phyloP scores from a whole-genome alignment of 768 basidiomycete genomes.

The Postia placenta region DNA sequence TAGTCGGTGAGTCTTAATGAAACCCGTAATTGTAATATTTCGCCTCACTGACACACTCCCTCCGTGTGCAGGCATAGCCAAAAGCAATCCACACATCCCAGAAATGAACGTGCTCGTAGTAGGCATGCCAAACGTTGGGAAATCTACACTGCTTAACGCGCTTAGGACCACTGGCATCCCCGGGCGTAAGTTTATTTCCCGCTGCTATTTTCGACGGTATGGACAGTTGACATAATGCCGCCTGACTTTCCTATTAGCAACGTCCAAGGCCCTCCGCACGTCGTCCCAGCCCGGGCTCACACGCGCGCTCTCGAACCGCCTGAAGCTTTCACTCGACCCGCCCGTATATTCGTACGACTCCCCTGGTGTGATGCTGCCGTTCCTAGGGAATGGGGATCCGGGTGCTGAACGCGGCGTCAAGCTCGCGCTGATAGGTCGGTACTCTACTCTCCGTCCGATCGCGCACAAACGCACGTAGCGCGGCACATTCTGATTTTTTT shows the following conservation, averaged over 20 bases:
- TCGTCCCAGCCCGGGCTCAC: conserved; percentile 90
- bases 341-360: conserved; percentile 91
- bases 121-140: conserved; percentile 99
- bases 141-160: conserved; percentile 90
- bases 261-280: conserved; percentile 85
- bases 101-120: conserved; percentile 88
- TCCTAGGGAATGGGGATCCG: conserved; percentile 76
- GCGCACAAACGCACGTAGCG: conserved; percentile 2
- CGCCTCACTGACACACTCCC: conserved; percentile 2
- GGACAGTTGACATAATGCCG: conserved; percentile 1
- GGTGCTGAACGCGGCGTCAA: conserved; percentile 92
- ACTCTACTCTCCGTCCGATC: conserved; percentile 5
- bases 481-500: neutral
- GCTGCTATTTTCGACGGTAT: conserved; percentile 1
- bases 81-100: conserved; percentile 59
- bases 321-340: conserved; percentile 78
- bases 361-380: conserved; percentile 96
- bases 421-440: conserved; percentile 86
- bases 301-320: conserved; percentile 77
- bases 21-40: neutral
- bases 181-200: conserved; percentile 69
- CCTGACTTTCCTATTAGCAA: conserved; percentile 34
- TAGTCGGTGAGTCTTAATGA: conserved; percentile 61
- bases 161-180: conserved; percentile 81
- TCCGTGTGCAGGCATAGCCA: conserved; percentile 52